Evolutionary conservation across 257 asterid genomes (phyloP), one percentile per base, ranked within the genome.

Genomic region (Solanum sejunctum): DNA sequence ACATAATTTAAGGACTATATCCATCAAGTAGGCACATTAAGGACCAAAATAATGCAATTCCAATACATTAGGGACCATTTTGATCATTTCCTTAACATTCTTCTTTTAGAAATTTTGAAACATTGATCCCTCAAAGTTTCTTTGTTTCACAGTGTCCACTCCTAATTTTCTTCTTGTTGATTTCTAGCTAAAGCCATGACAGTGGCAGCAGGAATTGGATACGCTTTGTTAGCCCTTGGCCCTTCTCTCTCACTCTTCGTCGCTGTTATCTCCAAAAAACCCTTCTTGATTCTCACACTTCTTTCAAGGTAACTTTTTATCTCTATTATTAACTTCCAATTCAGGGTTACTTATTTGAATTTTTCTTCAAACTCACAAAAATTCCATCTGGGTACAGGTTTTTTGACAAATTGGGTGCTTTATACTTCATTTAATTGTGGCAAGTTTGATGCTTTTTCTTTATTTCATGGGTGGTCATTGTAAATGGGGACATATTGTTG

Each of bases 181-280:
- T 49, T 21, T 49, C 45, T 61, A 61, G 88, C 1, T n/a, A 80
- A 86, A 81, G 41, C 51, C 85, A 93, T 95, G 99, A 93, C 98
- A 69, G 92, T 95, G 67, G 97, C 94, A 54, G 97, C 99, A 61
- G 98, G 99, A 79, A 87, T 93, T 83, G 99, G 98, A 61, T 95
- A 95, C 87, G 91, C 90, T 55, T 88, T 93, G 90, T 23, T 94
- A 56, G 99, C 97, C 0, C 86, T 95, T 8, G 98, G 99, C 18
- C 98, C 99, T 28, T 92, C 97, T 51, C 94, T 95, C 87, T 89
- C 98, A 75, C 95, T 95, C 87, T 94, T 95, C 90, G 69, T 86
- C 84, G 89, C 96, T 82, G 91, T 93, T 3, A 93, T 96, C 88
- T 92, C 98, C 39, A 92, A 83, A 13, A 96, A 95, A 84, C 99